Evolutionary conservation across 2,329 filamentous ascomycete species (phyloP).

Genomic region (Macrophomina pseudophaseolina): DNA sequence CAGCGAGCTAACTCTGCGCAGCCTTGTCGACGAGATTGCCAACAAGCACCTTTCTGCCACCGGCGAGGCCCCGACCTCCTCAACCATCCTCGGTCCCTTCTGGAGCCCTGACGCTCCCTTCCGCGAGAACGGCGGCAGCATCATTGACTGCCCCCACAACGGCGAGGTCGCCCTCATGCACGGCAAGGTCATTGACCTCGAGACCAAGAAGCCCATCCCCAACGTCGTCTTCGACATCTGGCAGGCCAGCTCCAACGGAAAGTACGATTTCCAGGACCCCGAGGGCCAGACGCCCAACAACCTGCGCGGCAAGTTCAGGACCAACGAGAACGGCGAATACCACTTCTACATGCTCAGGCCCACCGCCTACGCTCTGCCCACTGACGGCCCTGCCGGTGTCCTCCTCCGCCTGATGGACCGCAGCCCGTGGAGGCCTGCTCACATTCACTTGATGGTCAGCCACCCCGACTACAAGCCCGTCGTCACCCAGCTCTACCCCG

Average conservation of each 20-base stretch:
- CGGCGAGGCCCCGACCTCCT: constrained; percentile 70
- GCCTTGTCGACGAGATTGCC: constrained; percentile 70
- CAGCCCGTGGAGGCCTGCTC: constrained; percentile 65
- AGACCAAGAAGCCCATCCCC: constrained; percentile 69
- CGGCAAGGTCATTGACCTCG: constrained; percentile 68
- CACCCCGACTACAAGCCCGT: constrained; percentile 62
- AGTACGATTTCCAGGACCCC: constrained; percentile 78
- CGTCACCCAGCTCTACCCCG: constrained; percentile 64
- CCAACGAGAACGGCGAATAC: constrained; percentile 72
- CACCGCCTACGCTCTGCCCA: constrained; percentile 73
- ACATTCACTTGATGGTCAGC: constrained; percentile 64
- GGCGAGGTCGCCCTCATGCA: constrained; percentile 71
- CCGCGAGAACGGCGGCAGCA: constrained; percentile 68
- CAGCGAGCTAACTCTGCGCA: constrained; percentile 34
- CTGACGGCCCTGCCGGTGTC: constrained; percentile 63
- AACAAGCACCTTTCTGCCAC: constrained; percentile 68
- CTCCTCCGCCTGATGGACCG: constrained; percentile 61
- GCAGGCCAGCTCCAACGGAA: constrained; percentile 76
- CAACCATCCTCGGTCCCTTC: constrained; percentile 77
- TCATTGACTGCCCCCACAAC: constrained; percentile 67
- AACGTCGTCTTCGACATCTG: constrained; percentile 77
- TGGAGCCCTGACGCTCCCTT: constrained; percentile 78
- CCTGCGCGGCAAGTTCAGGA: constrained; percentile 75
- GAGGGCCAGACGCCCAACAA: constrained; percentile 74
- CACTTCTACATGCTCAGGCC: constrained; percentile 77